A percentile compares a stretch with the other conserved stretches of the same genome.
phyloP scores from a whole-genome alignment of 805 yeast genomes.

The Suhomyces prunicola region DNA sequence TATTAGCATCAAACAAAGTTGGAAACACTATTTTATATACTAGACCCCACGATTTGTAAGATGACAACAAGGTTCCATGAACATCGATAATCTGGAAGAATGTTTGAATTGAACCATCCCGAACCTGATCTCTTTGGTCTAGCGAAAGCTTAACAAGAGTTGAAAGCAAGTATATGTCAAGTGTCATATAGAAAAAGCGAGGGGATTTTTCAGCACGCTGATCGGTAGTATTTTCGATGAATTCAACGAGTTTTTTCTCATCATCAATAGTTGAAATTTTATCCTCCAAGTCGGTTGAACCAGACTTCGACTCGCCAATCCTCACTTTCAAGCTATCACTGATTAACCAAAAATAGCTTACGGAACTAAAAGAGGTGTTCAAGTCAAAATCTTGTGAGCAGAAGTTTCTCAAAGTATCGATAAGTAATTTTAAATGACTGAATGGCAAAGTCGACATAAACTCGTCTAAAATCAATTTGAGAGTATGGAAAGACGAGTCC shows the following conservation, averaged over 20 bases:
- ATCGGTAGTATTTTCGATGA: conserved; percentile 12
- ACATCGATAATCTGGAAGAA: conserved; percentile 61
- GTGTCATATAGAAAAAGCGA: conserved; percentile 16
- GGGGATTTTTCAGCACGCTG: conserved; percentile 17
- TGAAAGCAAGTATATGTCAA: conserved; percentile 60
- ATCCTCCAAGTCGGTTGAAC: not conserved
- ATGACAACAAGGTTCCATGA: conserved; percentile 15
- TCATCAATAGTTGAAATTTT: not conserved
- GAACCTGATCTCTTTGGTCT: conserved; percentile 72
- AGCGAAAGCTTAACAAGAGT: conserved; percentile 60
- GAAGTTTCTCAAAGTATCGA: conserved; percentile 71
- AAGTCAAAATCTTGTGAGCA: conserved; percentile 69
- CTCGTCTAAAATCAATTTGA: conserved; percentile 83
- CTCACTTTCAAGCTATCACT: conserved; percentile 60
- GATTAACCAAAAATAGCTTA: conserved; percentile 88
- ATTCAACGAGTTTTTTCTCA: not conserved
- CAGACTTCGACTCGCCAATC: not conserved
- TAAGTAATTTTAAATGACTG: conserved; percentile 57
- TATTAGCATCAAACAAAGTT: conserved; percentile 38
- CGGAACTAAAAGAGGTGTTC: conserved; percentile 86
- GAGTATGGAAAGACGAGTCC: conserved; percentile 73
- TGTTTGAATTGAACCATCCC: conserved; percentile 88
- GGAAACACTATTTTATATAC: conserved; percentile 62
- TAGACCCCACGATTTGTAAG: conserved; percentile 53
- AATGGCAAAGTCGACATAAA: conserved; percentile 71